phyloP scores from a whole-genome alignment of 2,329 filamentous ascomycete species.

The Talaromyces verruculosus region DNA sequence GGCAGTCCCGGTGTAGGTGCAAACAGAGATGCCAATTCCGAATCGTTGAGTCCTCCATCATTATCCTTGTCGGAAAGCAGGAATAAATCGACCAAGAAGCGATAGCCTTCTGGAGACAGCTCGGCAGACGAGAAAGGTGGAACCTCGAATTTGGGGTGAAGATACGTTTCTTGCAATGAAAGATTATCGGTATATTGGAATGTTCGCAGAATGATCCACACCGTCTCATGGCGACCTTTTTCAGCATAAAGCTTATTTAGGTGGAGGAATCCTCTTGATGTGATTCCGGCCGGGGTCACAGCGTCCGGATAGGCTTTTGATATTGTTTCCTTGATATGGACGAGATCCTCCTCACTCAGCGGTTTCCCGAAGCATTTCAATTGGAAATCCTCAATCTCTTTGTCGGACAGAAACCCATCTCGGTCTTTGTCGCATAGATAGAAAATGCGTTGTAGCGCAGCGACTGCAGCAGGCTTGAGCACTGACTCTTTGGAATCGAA shows the following conservation, averaged over 20 bases:
- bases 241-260: constrained; percentile 96
- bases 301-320: constrained; percentile 65
- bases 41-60: constrained; percentile 85
- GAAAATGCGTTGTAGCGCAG: constrained; percentile 85
- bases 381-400: constrained; percentile 90
- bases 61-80: constrained; percentile 96
- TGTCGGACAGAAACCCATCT: constrained; percentile 85
- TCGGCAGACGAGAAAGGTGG: constrained; percentile 90
- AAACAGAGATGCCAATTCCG: constrained; percentile 82
- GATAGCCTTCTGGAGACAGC: constrained; percentile 88
- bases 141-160: constrained; percentile 92
- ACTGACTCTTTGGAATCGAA: constrained; percentile 92
- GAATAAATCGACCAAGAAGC: constrained; percentile 97
- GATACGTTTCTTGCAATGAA: constrained; percentile 83
- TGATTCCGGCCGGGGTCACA: constrained; percentile 69
- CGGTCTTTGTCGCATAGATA: constrained; percentile 96
- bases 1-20: constrained; percentile 90
- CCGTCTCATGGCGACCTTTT: constrained; percentile 95
- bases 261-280: constrained; percentile 78
- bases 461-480: constrained; percentile 84
- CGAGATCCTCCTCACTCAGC: constrained; percentile 74
- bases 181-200: constrained; percentile 96
- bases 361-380: constrained; percentile 88
- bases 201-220: constrained; percentile 93
- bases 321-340: constrained; percentile 88